These are phyloP conservation scores for Pichia sp. DNA, from an alignment of 1,139 yeast genomes.

Conservation along the genomic window DNA sequence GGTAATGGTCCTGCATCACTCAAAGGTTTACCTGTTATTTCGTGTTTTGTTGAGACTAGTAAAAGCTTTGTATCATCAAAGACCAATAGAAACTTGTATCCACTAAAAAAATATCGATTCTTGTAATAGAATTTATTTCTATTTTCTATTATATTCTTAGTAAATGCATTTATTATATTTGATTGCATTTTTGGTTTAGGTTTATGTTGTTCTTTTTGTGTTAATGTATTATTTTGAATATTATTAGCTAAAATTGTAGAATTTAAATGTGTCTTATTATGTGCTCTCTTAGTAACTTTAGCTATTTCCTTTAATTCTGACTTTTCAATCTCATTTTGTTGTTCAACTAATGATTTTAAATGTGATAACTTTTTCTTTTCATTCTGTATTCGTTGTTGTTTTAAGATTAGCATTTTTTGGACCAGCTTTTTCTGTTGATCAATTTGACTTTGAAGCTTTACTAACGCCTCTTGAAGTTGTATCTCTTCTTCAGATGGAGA, in stretches of 20 bases:
- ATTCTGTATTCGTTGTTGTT: conserved; percentile 3
- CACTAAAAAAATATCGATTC: conserved; percentile 36
- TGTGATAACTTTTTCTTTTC: conserved; percentile 14
- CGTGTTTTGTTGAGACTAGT: conserved; percentile 22
- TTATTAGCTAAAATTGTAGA: not conserved
- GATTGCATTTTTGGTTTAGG: conserved; percentile 1
- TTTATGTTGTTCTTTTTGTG: conserved; percentile 10
- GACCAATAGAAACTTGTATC: conserved; percentile 26
- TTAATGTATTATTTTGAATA: not conserved
- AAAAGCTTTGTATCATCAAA: conserved; percentile 22
- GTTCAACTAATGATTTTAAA: conserved; percentile 2
- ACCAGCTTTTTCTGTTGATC: conserved; percentile 13
- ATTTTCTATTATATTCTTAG: conserved; percentile 19
- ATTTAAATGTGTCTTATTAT: too few relatives aligned
- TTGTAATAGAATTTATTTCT: conserved; percentile 32
- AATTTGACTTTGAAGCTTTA: conserved; percentile 18
- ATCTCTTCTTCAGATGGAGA: conserved; percentile 16
- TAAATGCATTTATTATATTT: conserved; percentile 23
- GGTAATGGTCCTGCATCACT: conserved; percentile 19
- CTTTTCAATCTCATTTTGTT: conserved; percentile 1
- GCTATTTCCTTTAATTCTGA: conserved; percentile 10
- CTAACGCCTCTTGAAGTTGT: conserved; percentile 14
- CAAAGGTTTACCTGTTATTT: conserved; percentile 14
- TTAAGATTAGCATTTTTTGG: conserved; percentile 3
- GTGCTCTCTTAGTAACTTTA: too few relatives aligned